Evolutionary conservation across 305 asterid species (phyloP), one percentile per base, ranked within the genome.

Genomic region (Fraxinus sp.): DNA sequence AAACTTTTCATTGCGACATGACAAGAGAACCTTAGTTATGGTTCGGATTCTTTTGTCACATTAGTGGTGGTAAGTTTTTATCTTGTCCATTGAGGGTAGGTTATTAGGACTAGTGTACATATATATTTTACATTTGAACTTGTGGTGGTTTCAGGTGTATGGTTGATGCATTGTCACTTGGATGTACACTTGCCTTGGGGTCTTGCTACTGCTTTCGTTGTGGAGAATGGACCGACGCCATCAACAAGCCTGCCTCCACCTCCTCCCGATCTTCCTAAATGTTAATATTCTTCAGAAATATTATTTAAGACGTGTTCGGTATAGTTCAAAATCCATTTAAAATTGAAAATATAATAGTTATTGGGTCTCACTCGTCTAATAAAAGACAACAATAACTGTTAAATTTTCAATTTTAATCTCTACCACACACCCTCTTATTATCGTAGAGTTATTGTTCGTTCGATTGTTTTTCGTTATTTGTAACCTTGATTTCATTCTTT

Each of bases 91-190:
- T 41, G 3, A 41, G 49, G 4, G 49, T 9, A 41, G 14, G 49
- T 41, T 10, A 41, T 41, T 41, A 41, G 49, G 13, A 10, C 14
- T 41, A 10, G 4, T 41, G 49, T 41, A 41, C 49, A 41, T 41
- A 36, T 64, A 13, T 6, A 24, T 35, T 81, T 1, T 37, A 5
- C 28, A 82, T 62, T 66, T 18, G 22, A 70, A 71, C 2, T 46
- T 32, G 18, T 55, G 72, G 0, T 3, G 2, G 79, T 46, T 87
- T 16, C 74, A 90, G 92, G 90, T 70, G 90, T 88, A 8, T 92
- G 97, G 97, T 78, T 90, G 79, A 79, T 92, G 81, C 97, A 92
- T 82, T 92, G 97, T 66, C 97, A 91, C 79, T 81, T 92, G 85
- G 97, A 92, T 32, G 90, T 83, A 75, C 97, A 92, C 84, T 83